phyloP scores from a whole-genome alignment of 176 grass and related monocot species.

The Carex kokanica region DNA sequence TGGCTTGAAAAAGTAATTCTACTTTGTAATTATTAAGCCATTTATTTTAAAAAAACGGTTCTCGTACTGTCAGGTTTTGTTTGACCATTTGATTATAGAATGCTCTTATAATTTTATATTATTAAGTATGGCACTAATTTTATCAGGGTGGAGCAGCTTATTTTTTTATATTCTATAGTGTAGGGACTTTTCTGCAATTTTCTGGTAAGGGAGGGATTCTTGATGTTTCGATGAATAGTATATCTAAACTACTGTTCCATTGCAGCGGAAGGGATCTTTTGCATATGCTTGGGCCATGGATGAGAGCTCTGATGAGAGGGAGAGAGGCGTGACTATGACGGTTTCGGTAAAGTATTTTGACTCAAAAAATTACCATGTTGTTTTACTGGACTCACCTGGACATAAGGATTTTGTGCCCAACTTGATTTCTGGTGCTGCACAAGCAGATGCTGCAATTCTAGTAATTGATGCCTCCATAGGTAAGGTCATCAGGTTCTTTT shows the following conservation, averaged over 20 bases:
- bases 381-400: conserved; percentile 76
- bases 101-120: not conserved
- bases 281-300: conserved; percentile 94
- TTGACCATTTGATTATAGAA: not conserved
- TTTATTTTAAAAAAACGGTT: not conserved
- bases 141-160: not conserved
- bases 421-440: conserved; percentile 79
- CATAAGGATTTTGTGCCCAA: conserved; percentile 97
- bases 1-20: not conserved
- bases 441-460: conserved; percentile 78
- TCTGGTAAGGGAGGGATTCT: not conserved
- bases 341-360: conserved; percentile 74
- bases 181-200: not conserved
- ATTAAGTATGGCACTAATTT: not conserved
- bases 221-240: not conserved
- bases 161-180: not conserved
- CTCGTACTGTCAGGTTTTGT: not conserved
- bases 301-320: conserved; percentile 68
- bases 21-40: too few species aligned
- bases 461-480: conserved; percentile 76
- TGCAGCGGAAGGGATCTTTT: conserved; percentile 77
- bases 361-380: conserved; percentile 58
- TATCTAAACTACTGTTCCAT: conserved; percentile 23
- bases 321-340: conserved; percentile 77
- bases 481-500: not conserved